These are phyloP conservation scores for Plasmodium ovale DNA, from an alignment of 169 alveolate genomes.

Conservation along the genomic window DNA sequence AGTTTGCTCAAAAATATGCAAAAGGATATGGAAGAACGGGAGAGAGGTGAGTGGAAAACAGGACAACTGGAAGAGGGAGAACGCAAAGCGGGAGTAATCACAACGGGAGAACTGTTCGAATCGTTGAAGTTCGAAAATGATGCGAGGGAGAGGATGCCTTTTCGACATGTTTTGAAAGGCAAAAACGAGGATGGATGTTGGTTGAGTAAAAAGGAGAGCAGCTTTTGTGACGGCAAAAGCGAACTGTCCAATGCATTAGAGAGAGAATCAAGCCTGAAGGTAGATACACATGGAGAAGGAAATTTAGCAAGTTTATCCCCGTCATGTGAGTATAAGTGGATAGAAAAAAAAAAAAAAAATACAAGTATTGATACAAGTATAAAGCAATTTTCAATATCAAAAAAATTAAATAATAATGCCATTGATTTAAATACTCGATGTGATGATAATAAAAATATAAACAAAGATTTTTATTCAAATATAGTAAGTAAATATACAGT, in stretches of 20 bases:
- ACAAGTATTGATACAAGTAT: background rate
- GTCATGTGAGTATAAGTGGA: background rate
- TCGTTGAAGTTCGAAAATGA: background rate
- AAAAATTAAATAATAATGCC: background rate
- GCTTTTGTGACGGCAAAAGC: background rate
- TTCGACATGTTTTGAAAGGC: background rate
- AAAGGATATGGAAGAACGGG: conserved; percentile 3
- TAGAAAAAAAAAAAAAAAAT: background rate
- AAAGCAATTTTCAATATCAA: background rate
- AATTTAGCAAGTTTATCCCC: background rate
- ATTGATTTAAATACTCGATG: background rate
- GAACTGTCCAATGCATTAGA: background rate
- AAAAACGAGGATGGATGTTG: background rate
- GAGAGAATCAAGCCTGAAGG: background rate
- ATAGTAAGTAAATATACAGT: conserved; percentile 17
- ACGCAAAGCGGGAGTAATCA: background rate
- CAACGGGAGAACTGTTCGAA: background rate
- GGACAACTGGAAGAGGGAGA: background rate
- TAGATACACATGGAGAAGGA: background rate
- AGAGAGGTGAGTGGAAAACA: background rate
- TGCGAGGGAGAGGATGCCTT: background rate
- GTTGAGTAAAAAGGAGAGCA: background rate
- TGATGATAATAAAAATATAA: background rate
- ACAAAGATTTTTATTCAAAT: background rate
- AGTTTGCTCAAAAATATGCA: conserved; percentile 39